Evolutionary conservation across 129 eudicot genomes (phyloP).

Genomic region (Deinandra increscens): DNA sequence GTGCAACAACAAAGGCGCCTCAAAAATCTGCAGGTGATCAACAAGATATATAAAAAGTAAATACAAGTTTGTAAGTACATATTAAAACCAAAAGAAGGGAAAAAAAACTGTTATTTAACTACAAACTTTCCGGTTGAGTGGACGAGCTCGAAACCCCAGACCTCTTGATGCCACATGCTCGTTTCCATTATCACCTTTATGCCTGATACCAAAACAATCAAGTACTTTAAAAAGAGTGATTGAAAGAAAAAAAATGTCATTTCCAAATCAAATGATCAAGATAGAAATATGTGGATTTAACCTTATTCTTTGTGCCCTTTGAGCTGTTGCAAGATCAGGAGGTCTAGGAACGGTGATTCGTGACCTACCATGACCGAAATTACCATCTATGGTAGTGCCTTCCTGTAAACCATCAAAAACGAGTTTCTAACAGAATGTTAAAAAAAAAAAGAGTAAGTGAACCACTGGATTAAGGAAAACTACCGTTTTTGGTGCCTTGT

Average conservation of each 20-base stretch:
- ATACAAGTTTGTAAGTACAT: not conserved
- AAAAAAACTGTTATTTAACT: not conserved
- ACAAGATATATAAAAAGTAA: slow-evolving; percentile 4
- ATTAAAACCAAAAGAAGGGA: not conserved
- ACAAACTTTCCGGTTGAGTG: slow-evolving; percentile 82
- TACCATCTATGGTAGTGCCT: slow-evolving; percentile 32
- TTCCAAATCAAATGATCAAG: not conserved
- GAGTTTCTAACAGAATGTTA: slow-evolving; percentile 5
- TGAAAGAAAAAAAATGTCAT: not conserved
- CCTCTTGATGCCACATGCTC: slow-evolving; percentile 45
- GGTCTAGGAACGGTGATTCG: slow-evolving; percentile 78
- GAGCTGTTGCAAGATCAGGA: slow-evolving; percentile 83
- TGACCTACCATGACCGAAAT: slow-evolving; percentile 40
- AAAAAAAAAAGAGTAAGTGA: not conserved
- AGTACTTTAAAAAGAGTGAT: slow-evolving; percentile 5
- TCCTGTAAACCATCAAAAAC: slow-evolving; percentile 46
- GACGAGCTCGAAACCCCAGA: slow-evolving; percentile 75
- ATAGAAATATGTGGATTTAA: slow-evolving; percentile 11
- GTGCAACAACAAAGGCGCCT: slow-evolving; percentile 54
- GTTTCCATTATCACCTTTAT: slow-evolving; percentile 39
- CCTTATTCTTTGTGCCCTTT: slow-evolving; percentile 81
- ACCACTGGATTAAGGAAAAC: slow-evolving; percentile 10
- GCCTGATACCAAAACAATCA: slow-evolving; percentile 43
- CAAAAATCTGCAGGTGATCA: slow-evolving; percentile 58
- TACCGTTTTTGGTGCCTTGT: slow-evolving; percentile 80